Conservation (phyloP, 2,329 filamentous ascomycete genomes). For the Colletotrichum horii region DNA sequence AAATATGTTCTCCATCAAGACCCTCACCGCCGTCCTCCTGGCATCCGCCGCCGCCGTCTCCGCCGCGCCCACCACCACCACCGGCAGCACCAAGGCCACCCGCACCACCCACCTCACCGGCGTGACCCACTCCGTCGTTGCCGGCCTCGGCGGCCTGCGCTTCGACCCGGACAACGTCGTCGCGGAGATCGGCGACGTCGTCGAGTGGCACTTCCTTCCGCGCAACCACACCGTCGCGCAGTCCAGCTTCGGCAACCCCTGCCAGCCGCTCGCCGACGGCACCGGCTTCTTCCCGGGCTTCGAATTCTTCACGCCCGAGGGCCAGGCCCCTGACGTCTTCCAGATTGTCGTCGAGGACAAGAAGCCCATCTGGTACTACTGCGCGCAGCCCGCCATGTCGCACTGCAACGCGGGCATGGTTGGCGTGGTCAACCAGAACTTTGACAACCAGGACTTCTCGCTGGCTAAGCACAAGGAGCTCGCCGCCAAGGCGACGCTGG, state of each 20-base stretch:
- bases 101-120: constrained; percentile 40
- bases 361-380: constrained; percentile 46
- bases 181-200: constrained; percentile 51
- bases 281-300: constrained; percentile 53
- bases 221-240: constrained; percentile 54
- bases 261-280: constrained; percentile 41
- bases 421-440: constrained; percentile 54
- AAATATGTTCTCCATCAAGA: constrained; percentile 39
- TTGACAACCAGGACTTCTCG: constrained; percentile 40
- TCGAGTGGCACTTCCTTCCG: constrained; percentile 62
- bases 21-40: constrained; percentile 31
- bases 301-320: constrained; percentile 39
- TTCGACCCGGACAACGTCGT: constrained; percentile 57
- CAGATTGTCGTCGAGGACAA: constrained; percentile 46
- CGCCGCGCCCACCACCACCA: constrained; percentile 36
- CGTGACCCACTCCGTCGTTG: constrained; percentile 51
- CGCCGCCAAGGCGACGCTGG: constrained; percentile 33
- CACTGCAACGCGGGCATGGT: constrained; percentile 58
- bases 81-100: constrained; percentile 31
- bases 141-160: constrained; percentile 47
- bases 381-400: constrained; percentile 38
- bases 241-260: constrained; percentile 47
- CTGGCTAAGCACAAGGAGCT: constrained; percentile 40
- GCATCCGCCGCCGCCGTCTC: constrained; percentile 28
- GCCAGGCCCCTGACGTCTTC: constrained; percentile 47